Evolutionary conservation across 331 rosid species (phyloP), one percentile per base, ranked within the genome.

Genomic region (Cucumis variabilis): DNA sequence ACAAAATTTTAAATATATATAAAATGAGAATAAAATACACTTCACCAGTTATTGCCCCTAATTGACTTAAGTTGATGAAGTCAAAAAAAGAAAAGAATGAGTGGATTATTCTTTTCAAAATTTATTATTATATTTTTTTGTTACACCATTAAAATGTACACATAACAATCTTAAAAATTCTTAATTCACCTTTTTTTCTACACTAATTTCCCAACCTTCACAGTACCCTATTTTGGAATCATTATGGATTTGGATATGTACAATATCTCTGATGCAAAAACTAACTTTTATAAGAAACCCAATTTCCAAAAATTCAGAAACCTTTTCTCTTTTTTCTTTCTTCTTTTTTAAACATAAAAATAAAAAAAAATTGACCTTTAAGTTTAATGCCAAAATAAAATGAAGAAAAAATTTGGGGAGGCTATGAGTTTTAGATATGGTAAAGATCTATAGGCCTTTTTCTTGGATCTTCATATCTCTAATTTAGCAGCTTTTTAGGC

Each of bases 401-500:
- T 79, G 66, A 81, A 81, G 85, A 80, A 81, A 15, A 55, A 15
- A 16, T 14, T n/a, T 17, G 19, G n/a, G n/a, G 51, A 81, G 68
- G 50, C 85, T 58, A 81, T 50, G n/a, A 27, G 6, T 53, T 1
- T 6, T 24, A 81, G 85, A 58, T 11, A 81, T 27, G 9, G 23
- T 25, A 27, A n/a, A 28, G 85, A 33, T 17, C 3, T 72, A 55
- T 72, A 80, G 44, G 70, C 12, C 70, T n/a, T 55, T 76, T 81
- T 28, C 51, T 55, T 81, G 48, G 85, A 81, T 81, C 66, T 81
- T 23, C 24, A 58, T 55, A 81, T 81, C 85, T 33, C 70, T 33
- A 58, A 30, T 25, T 28, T 27, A 58, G 85, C 69, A 81, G 85
- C 85, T 81, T 81, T 81, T 81, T 58, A 81, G 85, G 85, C 85